phyloP scores from a whole-genome alignment of 176 grass and related monocot species.

The Echinochloa phyllopogon region DNA sequence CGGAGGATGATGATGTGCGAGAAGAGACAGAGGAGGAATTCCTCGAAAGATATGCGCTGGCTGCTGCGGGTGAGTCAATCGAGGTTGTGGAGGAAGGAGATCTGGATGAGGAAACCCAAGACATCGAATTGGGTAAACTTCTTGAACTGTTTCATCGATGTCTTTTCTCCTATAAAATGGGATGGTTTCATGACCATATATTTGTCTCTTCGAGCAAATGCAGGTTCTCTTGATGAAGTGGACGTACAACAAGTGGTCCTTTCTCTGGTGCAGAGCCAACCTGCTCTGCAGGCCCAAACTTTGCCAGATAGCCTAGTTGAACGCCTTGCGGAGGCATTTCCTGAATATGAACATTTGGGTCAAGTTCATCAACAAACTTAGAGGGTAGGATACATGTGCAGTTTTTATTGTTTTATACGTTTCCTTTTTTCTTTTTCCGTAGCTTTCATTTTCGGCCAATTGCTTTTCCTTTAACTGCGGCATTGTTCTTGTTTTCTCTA shows the following conservation, averaged over 20 bases:
- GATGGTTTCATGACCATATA: neutral
- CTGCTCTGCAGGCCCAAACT: conserved; percentile 33
- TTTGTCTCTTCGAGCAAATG: conserved; percentile 17
- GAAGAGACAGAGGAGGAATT: conserved; percentile 91
- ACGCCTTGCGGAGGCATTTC: conserved; percentile 55
- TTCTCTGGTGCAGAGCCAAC: conserved; percentile 56
- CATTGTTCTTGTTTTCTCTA: neutral
- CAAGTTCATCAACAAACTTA: conserved; percentile 37
- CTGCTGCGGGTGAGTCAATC: conserved; percentile 54
- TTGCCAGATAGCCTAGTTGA: conserved; percentile 50
- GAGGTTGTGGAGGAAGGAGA: conserved; percentile 75
- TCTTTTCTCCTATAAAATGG: neutral
- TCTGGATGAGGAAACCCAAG: conserved; percentile 66
- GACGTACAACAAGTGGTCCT: conserved; percentile 50
- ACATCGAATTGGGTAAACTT: conserved; percentile 69
- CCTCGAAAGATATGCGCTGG: conserved; percentile 73
- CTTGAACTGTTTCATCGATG: neutral
- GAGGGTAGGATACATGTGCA: conserved; percentile 15
- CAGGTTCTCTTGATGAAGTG: conserved; percentile 64
- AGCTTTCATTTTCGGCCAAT: neutral
- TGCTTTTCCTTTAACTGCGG: neutral
- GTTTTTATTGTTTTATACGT: neutral
- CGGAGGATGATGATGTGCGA: conserved; percentile 66
- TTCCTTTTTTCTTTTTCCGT: neutral
- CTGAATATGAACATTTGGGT: conserved; percentile 58